Evolutionary conservation across 2,329 filamentous ascomycete species (phyloP).

Genomic region (Ophiostoma sp.): DNA sequence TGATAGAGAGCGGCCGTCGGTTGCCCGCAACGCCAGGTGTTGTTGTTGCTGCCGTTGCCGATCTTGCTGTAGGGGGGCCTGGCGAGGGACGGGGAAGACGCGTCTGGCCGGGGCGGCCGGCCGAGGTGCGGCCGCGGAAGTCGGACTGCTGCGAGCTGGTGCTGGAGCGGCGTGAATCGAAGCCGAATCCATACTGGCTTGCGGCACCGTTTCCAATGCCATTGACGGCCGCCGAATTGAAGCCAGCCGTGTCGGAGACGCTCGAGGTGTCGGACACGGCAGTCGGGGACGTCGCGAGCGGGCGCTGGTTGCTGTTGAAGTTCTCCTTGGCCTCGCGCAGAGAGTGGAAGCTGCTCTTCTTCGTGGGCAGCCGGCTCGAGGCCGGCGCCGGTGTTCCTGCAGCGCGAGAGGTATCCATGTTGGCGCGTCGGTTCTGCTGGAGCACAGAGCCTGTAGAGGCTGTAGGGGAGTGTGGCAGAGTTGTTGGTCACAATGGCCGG

Average conservation of each 20-base stretch:
- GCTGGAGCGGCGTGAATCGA: slow-evolving; percentile 27
- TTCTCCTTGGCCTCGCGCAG: slow-evolving; percentile 20
- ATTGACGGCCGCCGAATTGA: not conserved
- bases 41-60: not conserved
- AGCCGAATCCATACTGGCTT: not conserved
- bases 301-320: slow-evolving; percentile 6
- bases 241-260: slow-evolving; percentile 9
- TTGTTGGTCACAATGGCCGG: not conserved
- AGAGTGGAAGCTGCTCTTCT: slow-evolving; percentile 24
- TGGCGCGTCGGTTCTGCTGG: not conserved
- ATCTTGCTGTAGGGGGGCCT: slow-evolving; percentile 10
- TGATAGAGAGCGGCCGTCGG: slow-evolving; percentile 37
- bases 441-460: no score
- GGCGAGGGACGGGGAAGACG: slow-evolving; percentile 33
- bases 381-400: not conserved
- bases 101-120: slow-evolving; percentile 24
- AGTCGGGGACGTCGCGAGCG: slow-evolving; percentile 16
- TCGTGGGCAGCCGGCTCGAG: slow-evolving; percentile 15
- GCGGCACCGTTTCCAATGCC: not conserved
- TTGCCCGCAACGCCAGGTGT: slow-evolving; percentile 13
- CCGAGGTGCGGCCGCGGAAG: slow-evolving; percentile 17
- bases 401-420: not conserved
- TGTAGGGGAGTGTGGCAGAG: no score
- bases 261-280: slow-evolving; percentile 22
- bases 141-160: slow-evolving; percentile 28